A percentile compares a stretch with the other conserved stretches of the same genome.
Evolutionary conservation across 768 basidiomycete genomes (phyloP).

Genomic region (Suillus decipiens): DNA sequence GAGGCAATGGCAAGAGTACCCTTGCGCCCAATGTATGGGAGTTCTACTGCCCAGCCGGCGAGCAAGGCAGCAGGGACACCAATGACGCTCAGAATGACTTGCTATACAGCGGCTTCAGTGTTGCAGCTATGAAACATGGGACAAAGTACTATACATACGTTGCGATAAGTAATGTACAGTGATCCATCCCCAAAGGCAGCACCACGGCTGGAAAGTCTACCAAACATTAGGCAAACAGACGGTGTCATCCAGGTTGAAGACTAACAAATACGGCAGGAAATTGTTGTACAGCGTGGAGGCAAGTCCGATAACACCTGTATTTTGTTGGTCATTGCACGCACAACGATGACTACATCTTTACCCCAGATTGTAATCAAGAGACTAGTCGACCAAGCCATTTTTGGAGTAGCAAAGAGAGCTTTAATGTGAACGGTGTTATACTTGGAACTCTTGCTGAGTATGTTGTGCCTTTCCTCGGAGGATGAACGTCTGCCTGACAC

Average conservation of each 20-base stretch:
- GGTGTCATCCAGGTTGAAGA: constrained; percentile 1
- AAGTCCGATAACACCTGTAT: constrained; percentile 67
- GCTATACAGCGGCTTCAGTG: constrained; percentile 40
- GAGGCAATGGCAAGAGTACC: constrained; percentile 69
- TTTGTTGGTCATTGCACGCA: background rate
- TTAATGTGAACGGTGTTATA: constrained; percentile 49
- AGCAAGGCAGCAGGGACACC: constrained; percentile 74
- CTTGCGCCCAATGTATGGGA: constrained; percentile 61
- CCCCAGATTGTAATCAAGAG: constrained; percentile 51
- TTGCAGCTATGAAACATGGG: background rate
- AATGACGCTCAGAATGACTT: constrained; percentile 67
- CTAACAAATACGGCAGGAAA: constrained; percentile 55
- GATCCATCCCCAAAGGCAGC: constrained; percentile 71
- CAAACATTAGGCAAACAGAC: background rate
- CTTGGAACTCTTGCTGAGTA: constrained; percentile 43
- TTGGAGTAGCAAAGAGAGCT: constrained; percentile 61
- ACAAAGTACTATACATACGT: constrained; percentile 38
- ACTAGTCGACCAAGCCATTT: constrained; percentile 66
- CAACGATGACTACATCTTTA: constrained; percentile 34
- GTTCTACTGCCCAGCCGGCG: constrained; percentile 71
- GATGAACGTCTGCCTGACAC: constrained; percentile 14
- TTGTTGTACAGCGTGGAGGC: constrained; percentile 68
- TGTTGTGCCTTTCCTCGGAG: constrained; percentile 18
- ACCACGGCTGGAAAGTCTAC: constrained; percentile 62
- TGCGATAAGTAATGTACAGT: constrained; percentile 71